These are phyloP conservation scores for Candida glucosophila DNA, from an alignment of 1,139 yeast species.

Conservation along the genomic window DNA sequence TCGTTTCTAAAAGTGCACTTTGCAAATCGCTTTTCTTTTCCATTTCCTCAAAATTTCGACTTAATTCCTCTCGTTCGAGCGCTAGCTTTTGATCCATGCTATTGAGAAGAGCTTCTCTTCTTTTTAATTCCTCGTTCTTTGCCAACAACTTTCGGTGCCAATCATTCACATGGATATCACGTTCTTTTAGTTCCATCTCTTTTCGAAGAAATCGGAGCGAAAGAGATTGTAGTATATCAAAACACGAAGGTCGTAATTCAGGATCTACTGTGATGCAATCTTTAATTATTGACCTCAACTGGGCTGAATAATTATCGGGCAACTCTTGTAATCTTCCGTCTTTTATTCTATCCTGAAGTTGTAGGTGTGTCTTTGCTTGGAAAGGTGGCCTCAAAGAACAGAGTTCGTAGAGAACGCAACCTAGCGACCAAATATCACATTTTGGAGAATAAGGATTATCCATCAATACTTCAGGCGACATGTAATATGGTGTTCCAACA, in stretches of 20 bases:
- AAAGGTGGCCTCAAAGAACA: conserved; percentile 90
- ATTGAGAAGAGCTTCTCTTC: conserved; percentile 37
- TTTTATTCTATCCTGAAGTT: conserved; percentile 72
- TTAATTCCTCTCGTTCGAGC: conserved; percentile 21
- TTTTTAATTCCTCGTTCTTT: conserved; percentile 40
- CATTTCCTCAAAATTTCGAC: conserved; percentile 19
- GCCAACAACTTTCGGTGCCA: conserved; percentile 38
- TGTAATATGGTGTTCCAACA: conserved; percentile 78
- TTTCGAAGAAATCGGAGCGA: conserved; percentile 75
- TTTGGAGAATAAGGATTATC: conserved; percentile 75
- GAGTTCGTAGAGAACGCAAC: conserved; percentile 86
- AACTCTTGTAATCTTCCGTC: conserved; percentile 63
- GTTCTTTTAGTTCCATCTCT: conserved; percentile 59
- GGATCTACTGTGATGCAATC: conserved; percentile 79
- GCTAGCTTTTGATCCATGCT: conserved; percentile 23
- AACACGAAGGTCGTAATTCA: conserved; percentile 65
- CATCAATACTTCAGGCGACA: conserved; percentile 81
- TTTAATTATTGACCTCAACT: conserved; percentile 59
- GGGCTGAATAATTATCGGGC: conserved; percentile 63
- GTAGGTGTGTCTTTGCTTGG: conserved; percentile 84
- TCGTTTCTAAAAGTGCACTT: conserved; percentile 29
- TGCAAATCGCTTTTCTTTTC: conserved; percentile 29
- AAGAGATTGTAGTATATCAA: conserved; percentile 63
- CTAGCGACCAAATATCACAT: conserved; percentile 69
- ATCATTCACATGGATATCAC: conserved; percentile 36